A percentile compares a stretch with the other conserved stretches of the same genome.
Evolutionary conservation across 176 grass and related monocot genomes (phyloP).

Genomic region (barley (Hordeum vulgare)): MorexV3_pseudomolecules_assembly NC_058521.1:529816912-529817411

Average conservation of each 20-base stretch:
- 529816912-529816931: too few relatives aligned
- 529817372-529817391: neutral
- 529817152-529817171: too few relatives aligned
- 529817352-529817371: neutral
- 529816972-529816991: too few relatives aligned
- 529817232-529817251: constrained; percentile 1
- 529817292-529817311: neutral
- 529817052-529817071: neutral
- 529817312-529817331: neutral
- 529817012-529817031: neutral
- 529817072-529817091: neutral
- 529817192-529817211: neutral
- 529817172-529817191: too few relatives aligned
- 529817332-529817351: constrained; percentile 7
- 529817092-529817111: neutral
- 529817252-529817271: neutral
- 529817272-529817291: constrained; percentile 1
- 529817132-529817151: too few relatives aligned
- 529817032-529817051: neutral
- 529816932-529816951: too few relatives aligned
- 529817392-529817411: neutral
- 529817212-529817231: constrained; percentile 25
- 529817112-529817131: constrained; percentile 25
- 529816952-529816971: too few relatives aligned
- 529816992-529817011: neutral